Evolutionary conservation across 345 rosid genomes (phyloP).

Genomic region (Camelina neglecta): DNA sequence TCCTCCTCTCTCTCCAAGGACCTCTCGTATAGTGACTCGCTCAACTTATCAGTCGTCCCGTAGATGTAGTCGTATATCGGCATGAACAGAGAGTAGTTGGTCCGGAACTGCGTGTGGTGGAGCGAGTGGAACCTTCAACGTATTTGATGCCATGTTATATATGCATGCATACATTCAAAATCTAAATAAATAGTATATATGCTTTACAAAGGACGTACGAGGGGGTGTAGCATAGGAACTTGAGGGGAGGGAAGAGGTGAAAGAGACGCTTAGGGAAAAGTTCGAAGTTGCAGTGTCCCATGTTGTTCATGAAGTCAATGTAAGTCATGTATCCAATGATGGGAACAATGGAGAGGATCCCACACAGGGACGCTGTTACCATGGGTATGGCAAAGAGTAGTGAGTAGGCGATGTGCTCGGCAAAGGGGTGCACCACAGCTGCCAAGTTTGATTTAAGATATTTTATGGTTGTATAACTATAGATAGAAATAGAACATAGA

Average conservation of each 20-base stretch:
- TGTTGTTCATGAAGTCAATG: constrained; percentile 48
- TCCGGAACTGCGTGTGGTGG: constrained; percentile 69
- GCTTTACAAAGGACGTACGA: constrained; percentile 33
- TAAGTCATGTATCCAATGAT: constrained; percentile 32
- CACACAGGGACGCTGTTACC: constrained; percentile 24
- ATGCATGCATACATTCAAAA: constrained; percentile 1
- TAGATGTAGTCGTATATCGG: constrained; percentile 64
- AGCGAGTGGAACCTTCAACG: constrained; percentile 59
- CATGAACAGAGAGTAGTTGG: constrained; percentile 70
- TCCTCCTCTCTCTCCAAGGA: constrained; percentile 53
- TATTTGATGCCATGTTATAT: background rate
- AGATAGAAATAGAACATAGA: background rate
- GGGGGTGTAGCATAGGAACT: constrained; percentile 45
- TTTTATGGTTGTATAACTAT: background rate
- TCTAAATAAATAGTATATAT: background rate
- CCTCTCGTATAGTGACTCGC: constrained; percentile 45
- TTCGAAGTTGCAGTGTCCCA: constrained; percentile 52
- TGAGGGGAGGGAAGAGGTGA: constrained; percentile 44
- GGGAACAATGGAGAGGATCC: constrained; percentile 27
- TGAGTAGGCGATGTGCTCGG: constrained; percentile 60
- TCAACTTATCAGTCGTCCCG: constrained; percentile 49
- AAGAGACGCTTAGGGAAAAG: constrained; percentile 45
- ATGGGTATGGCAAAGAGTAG: constrained; percentile 58
- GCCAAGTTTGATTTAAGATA: constrained; percentile 1
- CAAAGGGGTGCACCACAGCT: constrained; percentile 66